Base-by-base conservation (phyloP, 2,329 filamentous ascomycete species). In the Exophiala xenobiotica region DNA sequence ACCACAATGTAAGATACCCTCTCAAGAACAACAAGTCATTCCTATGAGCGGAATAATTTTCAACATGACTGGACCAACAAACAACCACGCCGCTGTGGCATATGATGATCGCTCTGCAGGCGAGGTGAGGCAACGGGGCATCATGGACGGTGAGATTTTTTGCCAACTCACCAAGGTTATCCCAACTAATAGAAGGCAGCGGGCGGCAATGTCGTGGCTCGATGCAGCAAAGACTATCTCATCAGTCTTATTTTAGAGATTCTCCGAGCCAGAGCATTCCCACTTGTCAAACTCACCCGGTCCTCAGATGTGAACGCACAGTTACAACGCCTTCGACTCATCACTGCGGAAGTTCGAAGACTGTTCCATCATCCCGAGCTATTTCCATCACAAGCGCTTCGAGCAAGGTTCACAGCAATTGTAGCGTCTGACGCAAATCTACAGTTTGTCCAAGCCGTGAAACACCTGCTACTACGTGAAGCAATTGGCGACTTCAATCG, bases 191-290 rank as follows among this genome's bases (percentile, higher is more conserved):
- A 37, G 14, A 12, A 16, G 43, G 7, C 39, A 55, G 54, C n/a
- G n/a, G 18, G 42, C 26, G 51, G 54, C 14, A 26, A 43, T 6
- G 50, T 58, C 22, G 29, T 41, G 12, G 23, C 18, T 19, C 11
- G 26, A 16, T 60, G 57, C 46, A 53, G 55, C 38, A 14, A 52
- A 35, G 23, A 39, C 29, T 60, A 54, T 45, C 57, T 60, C 27
- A 29, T 46, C 24, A 24, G 38, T 19, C 22, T 59, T 14, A 23
- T 29, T 19, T 18, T 60, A 3, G 54, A 60, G 29, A 24, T 60
- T 22, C 51, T 52, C n/a, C 51, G 57, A 4, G 52, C 54, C 14
- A 58, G 46, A 45, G 42, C 57, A 1, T 55, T 48, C 42, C 46
- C 55, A 40, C 33, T 56, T 23, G 51, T 50, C 19, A 53, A 51